Base-by-base conservation (phyloP, 192 early-diverging fungal species). In the Podila epigama region DNA sequence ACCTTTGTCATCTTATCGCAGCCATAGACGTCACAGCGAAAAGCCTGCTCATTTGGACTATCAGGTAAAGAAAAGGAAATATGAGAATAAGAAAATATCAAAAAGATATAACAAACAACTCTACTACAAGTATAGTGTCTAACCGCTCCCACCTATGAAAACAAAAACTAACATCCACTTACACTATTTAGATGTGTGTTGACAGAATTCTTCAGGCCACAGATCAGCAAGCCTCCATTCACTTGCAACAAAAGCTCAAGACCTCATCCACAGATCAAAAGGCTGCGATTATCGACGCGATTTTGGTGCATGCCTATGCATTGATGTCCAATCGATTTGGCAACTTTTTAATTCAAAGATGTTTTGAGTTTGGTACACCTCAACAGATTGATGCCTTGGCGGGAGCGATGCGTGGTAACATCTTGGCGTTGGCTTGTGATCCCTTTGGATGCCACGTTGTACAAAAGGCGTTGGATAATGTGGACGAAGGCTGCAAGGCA, bases 361-460 rank as follows among this genome's bases (percentile, higher is more conserved):
- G 84, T 48, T 85, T 93, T 10, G 92, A 93, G 62, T 82, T 84
- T 41, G 84, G 91, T 6, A 83, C 88, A 1, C 80, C 84, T 28
- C 69, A 85, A 4, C 90, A 91, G 70, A 72, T 89, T 32, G 80
- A 85, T 53, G 71, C 69, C 0, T 32, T 93, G 13, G 88, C 85
- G 0, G 57, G 77, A 27, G 78, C 83, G 28, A 92, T 93, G 89
- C 58, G 81, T 2, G 90, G 90, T 0, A 83, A 90, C 51, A 72
- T 93, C 25, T 56, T 89, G 20, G 71, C 81, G 9, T 61, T 93
- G 33, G 84, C 89, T 12, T 91, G 89, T 60, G 92, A 93, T 54
- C 87, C 90, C 0, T 93, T 93, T 71, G 92, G 89, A 3, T 93
- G 92, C 68, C 92, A 93, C 75, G 92, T 93, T 3, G 86, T 93